Evolutionary conservation across 2,329 filamentous ascomycete species (phyloP).

Genomic region (Xylaria sp.): DNA sequence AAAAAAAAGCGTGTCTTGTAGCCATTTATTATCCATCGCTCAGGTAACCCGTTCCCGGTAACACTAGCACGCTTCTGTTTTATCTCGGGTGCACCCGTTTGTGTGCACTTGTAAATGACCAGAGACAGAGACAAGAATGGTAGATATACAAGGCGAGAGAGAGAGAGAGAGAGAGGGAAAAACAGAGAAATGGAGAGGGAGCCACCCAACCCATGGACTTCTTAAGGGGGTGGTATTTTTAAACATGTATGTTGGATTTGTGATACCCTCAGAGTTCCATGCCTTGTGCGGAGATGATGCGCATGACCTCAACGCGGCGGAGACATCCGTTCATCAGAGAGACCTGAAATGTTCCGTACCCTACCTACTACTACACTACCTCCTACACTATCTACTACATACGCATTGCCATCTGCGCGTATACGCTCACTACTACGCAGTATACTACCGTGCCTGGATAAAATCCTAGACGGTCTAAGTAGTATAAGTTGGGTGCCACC

Average conservation of each 20-base stretch:
- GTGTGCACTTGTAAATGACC: background rate
- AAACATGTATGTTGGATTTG: slow-evolving; percentile 21
- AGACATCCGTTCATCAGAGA: background rate
- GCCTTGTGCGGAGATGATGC: slow-evolving; percentile 19
- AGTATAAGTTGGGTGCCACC: background rate
- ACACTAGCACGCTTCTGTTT: slow-evolving; percentile 2
- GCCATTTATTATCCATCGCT: background rate
- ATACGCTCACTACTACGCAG: too few species aligned
- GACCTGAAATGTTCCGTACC: slow-evolving; percentile 1
- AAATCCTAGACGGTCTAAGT: background rate
- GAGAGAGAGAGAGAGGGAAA: background rate
- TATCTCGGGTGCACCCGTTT: background rate
- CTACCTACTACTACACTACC: background rate
- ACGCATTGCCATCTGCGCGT: too few species aligned
- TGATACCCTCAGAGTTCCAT: slow-evolving; percentile 28
- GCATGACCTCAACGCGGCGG: slow-evolving; percentile 8
- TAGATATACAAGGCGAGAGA: too few species aligned
- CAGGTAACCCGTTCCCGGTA: background rate
- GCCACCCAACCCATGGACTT: background rate
- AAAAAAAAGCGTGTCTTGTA: background rate
- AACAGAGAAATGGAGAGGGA: background rate
- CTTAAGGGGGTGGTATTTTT: slow-evolving; percentile 24
- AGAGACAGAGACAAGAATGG: background rate
- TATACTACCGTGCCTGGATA: background rate
- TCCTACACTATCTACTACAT: background rate